A percentile compares a stretch with the other conserved stretches of the same genome.
These are phyloP conservation scores for Aspergillus melleus DNA, from an alignment of 2,329 filamentous ascomycete genomes.

Conservation along the genomic window DNA sequence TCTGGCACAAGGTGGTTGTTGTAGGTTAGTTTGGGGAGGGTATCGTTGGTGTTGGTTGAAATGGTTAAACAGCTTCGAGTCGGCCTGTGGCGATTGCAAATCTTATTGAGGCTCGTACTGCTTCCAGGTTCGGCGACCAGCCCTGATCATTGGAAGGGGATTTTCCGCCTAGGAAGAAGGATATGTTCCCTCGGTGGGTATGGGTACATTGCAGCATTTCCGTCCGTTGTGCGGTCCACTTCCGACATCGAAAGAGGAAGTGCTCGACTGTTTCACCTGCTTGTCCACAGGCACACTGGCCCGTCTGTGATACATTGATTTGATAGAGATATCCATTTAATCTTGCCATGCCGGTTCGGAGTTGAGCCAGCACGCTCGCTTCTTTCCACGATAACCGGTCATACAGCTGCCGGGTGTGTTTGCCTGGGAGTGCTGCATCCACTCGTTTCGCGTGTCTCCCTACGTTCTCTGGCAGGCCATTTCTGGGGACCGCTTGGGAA, in stretches of 20 bases:
- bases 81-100: slow-evolving; percentile 29
- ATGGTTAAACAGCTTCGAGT: slow-evolving; percentile 15
- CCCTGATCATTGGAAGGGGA: slow-evolving; percentile 8
- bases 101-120: slow-evolving; percentile 20
- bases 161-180: slow-evolving; percentile 17
- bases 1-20: too few relatives aligned
- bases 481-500: slow-evolving; percentile 18
- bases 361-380: slow-evolving; percentile 18
- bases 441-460: slow-evolving; percentile 1
- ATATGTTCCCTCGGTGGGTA: slow-evolving; percentile 26
- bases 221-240: slow-evolving; percentile 26
- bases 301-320: slow-evolving; percentile 6
- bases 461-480: slow-evolving; percentile 21
- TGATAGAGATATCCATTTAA: slow-evolving; percentile 29
- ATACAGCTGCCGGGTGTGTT: slow-evolving; percentile 28
- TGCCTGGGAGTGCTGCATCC: slow-evolving; percentile 10
- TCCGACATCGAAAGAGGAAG: slow-evolving; percentile 29
- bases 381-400: slow-evolving; percentile 26
- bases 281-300: slow-evolving; percentile 22
- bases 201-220: slow-evolving; percentile 25
- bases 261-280: slow-evolving; percentile 24
- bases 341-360: slow-evolving; percentile 30
- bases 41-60: too few relatives aligned
- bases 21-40: too few relatives aligned
- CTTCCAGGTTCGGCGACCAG: slow-evolving; percentile 27